Evolutionary conservation across 2,329 filamentous ascomycete species (phyloP).

Genomic region (Stagonosporopsis tanaceti): DNA sequence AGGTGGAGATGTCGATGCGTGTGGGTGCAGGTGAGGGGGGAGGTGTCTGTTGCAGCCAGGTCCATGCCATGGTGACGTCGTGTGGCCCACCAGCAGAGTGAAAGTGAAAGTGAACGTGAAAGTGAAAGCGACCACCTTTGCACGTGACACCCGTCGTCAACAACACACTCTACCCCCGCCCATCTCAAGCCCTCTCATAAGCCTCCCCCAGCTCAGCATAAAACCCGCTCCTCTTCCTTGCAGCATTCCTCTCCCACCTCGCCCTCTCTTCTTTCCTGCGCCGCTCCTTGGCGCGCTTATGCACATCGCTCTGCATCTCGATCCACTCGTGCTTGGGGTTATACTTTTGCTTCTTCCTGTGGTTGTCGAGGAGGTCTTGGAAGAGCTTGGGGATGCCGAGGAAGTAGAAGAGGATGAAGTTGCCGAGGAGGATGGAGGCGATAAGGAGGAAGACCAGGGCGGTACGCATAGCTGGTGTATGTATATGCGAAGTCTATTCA

Average conservation of each 20-base stretch:
- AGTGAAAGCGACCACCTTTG: background rate
- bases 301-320: conserved; percentile 18
- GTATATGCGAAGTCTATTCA: no score
- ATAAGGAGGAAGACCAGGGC: conserved; percentile 15
- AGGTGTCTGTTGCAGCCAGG: no score
- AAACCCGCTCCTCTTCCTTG: conserved; percentile 17
- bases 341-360: conserved; percentile 9
- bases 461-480: conserved; percentile 4
- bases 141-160: background rate
- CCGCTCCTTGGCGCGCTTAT: conserved; percentile 17
- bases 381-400: conserved; percentile 18
- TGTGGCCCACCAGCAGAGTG: no score
- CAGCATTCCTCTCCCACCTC: conserved; percentile 17
- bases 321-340: conserved; percentile 14
- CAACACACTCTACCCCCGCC: background rate
- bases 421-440: conserved; percentile 9
- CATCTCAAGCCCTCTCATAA: conserved; percentile 10
- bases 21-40: no score
- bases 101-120: background rate
- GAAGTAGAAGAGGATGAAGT: conserved; percentile 19
- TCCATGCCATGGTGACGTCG: no score
- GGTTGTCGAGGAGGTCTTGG: conserved; percentile 8
- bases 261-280: conserved; percentile 16
- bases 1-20: background rate
- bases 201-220: conserved; percentile 18